Evolutionary conservation across 2,329 filamentous ascomycete genomes (phyloP).

Genomic region (Torrubiellomyces zombiae): DNA sequence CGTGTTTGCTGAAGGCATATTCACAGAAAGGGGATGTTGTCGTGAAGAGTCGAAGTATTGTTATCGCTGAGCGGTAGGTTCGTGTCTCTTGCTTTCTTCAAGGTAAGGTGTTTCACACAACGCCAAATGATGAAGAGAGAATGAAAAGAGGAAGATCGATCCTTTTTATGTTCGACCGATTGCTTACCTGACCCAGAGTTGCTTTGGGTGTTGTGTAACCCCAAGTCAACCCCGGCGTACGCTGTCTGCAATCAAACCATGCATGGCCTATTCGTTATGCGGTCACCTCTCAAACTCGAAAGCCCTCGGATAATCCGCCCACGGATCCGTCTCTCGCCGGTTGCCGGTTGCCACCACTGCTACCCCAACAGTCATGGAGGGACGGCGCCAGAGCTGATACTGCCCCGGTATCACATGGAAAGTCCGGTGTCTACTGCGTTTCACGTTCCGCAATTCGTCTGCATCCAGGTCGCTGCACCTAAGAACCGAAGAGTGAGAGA

Average conservation of each 20-base stretch:
- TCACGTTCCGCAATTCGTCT: too few species aligned
- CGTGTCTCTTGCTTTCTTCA: not conserved
- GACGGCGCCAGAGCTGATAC: too few species aligned
- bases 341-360: too few species aligned
- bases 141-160: not conserved
- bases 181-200: not conserved
- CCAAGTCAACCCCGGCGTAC: not conserved
- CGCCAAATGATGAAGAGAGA: not conserved
- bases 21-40: too few species aligned
- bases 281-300: not conserved
- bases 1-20: conserved; percentile 3
- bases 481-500: too few species aligned
- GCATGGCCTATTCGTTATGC: not conserved
- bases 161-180: not conserved
- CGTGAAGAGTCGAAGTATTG: too few species aligned
- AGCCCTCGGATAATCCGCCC: not conserved
- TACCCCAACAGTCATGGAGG: too few species aligned
- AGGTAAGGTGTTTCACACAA: not conserved
- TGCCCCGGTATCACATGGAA: too few species aligned
- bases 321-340: too few species aligned
- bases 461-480: too few species aligned
- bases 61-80: not conserved
- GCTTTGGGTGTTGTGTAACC: not conserved
- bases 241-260: not conserved
- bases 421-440: too few species aligned